Conservation (phyloP, 208 protist species). For the Wallacemonas sp. region DNA sequence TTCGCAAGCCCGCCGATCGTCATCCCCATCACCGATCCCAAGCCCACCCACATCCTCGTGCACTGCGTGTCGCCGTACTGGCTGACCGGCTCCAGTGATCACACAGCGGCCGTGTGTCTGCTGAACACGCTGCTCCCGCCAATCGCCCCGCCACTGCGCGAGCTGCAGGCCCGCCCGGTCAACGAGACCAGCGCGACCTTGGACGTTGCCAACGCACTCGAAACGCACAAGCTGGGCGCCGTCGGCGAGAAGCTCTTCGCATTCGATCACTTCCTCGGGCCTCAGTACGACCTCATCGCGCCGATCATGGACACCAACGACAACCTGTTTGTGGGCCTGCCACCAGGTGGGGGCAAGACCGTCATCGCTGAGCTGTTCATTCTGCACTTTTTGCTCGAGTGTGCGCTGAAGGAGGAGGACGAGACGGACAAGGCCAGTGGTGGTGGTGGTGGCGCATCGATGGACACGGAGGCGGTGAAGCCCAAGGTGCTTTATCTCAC, state of each 20-base stretch:
- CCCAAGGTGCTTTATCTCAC: constrained; percentile 84
- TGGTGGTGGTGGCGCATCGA: not conserved
- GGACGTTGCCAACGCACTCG: constrained; percentile 75
- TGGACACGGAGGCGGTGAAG: constrained; percentile 2
- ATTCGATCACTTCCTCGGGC: constrained; percentile 93
- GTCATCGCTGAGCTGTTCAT: constrained; percentile 86
- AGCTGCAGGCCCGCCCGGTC: constrained; percentile 69
- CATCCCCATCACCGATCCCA: constrained; percentile 97
- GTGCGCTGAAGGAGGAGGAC: constrained; percentile 38
- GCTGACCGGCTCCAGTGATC: constrained; percentile 64
- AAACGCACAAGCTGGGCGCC: constrained; percentile 79
- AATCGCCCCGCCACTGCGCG: constrained; percentile 61
- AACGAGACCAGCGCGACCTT: constrained; percentile 62
- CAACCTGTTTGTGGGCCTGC: constrained; percentile 96
- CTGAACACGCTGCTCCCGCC: constrained; percentile 94
- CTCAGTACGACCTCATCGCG: constrained; percentile 94
- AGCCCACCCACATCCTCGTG: constrained; percentile 96
- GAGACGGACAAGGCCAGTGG: not conserved
- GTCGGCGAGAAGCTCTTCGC: constrained; percentile 82
- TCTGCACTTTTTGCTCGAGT: constrained; percentile 73
- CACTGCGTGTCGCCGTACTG: constrained; percentile 91
- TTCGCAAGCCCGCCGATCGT: constrained; percentile 91
- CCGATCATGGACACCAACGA: constrained; percentile 92
- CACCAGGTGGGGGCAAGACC: constrained; percentile 96
- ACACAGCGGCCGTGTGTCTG: constrained; percentile 84